These are phyloP conservation scores for Monosporascus sp. DNA, from an alignment of 2,329 filamentous ascomycete genomes.

Conservation along the genomic window DNA sequence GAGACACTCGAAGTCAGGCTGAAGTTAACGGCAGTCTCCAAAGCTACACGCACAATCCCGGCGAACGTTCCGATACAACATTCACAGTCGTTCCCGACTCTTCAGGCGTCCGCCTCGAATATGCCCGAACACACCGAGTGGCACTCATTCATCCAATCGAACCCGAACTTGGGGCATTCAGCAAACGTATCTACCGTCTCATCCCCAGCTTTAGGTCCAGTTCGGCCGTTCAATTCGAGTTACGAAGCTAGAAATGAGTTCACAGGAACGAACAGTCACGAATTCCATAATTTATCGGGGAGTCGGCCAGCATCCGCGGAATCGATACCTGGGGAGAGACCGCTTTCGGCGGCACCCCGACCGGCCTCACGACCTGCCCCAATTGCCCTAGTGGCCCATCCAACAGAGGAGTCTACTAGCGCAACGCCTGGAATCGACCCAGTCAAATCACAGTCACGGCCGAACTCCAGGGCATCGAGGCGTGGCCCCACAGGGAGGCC, in stretches of 20 bases:
- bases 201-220: constrained; percentile 28
- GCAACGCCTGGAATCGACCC: constrained; percentile 22
- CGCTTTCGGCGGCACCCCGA: constrained; percentile 7
- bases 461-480: constrained; percentile 56
- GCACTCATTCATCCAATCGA: constrained; percentile 71
- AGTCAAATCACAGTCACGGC: constrained; percentile 46
- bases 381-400: constrained; percentile 9
- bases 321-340: constrained; percentile 12
- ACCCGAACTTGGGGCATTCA: constrained; percentile 48
- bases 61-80: constrained; percentile 15
- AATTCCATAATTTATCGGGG: constrained; percentile 10
- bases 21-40: constrained; percentile 74
- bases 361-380: constrained; percentile 3
- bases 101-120: constrained; percentile 30
- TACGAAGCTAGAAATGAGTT: constrained; percentile 19
- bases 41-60: constrained; percentile 31
- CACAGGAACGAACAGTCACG: constrained; percentile 11
- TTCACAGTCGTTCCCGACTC: constrained; percentile 8
- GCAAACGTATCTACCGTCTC: constrained; percentile 25
- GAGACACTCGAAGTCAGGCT: constrained; percentile 93
- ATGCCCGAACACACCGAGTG: constrained; percentile 68
- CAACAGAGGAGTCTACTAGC: constrained; percentile 11
- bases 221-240: constrained; percentile 16
- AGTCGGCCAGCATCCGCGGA: constrained; percentile 24
- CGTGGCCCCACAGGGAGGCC: constrained; percentile 49